A percentile compares a stretch with the other conserved stretches of the same genome.
Evolutionary conservation across 805 yeast genomes (phyloP).

Genomic region (Candida anglica): DNA sequence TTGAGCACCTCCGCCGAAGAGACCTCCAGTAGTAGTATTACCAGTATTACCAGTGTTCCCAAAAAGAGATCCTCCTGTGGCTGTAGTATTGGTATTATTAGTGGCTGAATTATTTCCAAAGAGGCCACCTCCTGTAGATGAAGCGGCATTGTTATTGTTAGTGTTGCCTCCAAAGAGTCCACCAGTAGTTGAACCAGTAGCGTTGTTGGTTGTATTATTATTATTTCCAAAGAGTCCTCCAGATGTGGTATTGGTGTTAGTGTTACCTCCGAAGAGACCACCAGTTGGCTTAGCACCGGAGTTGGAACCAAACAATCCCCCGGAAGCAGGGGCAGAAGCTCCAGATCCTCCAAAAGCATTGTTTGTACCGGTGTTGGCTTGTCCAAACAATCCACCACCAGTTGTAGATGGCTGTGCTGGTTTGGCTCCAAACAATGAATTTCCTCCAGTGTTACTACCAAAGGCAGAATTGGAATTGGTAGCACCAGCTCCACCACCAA

Average conservation of each 20-base stretch:
- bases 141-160: too few relatives aligned
- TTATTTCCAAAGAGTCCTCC: conserved; percentile 19
- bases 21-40: conserved; percentile 10
- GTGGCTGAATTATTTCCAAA: conserved; percentile 6
- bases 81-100: conserved; percentile 1
- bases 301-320: conserved; percentile 17
- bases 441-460: not conserved
- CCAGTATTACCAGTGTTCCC: conserved; percentile 13
- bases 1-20: conserved; percentile 10
- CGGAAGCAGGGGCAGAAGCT: conserved; percentile 12
- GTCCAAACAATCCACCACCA: conserved; percentile 18
- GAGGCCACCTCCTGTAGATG: conserved; percentile 8
- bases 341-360: too few relatives aligned
- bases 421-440: conserved; percentile 4
- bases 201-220: conserved; percentile 8
- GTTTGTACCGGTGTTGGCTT: conserved; percentile 9
- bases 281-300: conserved; percentile 12
- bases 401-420: conserved; percentile 6
- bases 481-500: conserved; percentile 12
- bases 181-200: conserved; percentile 23
- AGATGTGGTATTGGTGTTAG: conserved; percentile 9
- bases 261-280: conserved; percentile 17
- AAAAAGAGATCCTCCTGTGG: conserved; percentile 19
- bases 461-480: conserved; percentile 7
- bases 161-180: conserved; percentile 14